Conservation (phyloP, 1,284 basidiomycete species). For the Malassezia sp. region DNA sequence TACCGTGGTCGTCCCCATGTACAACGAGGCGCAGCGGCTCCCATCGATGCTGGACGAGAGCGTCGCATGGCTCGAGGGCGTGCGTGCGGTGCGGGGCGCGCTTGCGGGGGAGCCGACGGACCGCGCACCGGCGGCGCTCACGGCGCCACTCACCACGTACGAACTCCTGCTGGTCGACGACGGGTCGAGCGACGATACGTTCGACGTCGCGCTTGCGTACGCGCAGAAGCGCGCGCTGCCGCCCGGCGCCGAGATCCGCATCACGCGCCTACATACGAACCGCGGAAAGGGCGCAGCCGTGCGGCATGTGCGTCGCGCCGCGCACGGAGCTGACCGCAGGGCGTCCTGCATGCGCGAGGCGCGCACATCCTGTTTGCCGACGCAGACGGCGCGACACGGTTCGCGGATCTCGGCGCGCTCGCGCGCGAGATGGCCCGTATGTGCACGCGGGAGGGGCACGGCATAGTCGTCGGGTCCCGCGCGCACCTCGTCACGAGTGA, state of each 20-base stretch:
- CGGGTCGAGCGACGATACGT: slow-evolving; percentile 68
- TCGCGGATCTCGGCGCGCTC: slow-evolving; percentile 64
- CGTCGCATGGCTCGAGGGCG: slow-evolving; percentile 50
- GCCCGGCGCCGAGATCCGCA: slow-evolving; percentile 54
- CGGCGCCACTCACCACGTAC: slow-evolving; percentile 20
- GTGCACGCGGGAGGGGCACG: slow-evolving; percentile 51
- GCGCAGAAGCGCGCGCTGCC: slow-evolving; percentile 53
- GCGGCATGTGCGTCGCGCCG: too few species aligned
- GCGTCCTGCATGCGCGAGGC: slow-evolving; percentile 59
- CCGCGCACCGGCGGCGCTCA: slow-evolving; percentile 3
- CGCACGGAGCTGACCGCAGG: too few species aligned
- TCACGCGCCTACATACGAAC: slow-evolving; percentile 67
- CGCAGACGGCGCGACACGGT: slow-evolving; percentile 79
- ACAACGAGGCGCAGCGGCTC: slow-evolving; percentile 72
- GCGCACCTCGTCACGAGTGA: slow-evolving; percentile 82
- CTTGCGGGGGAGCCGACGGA: slow-evolving; percentile 9
- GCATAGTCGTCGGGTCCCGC: slow-evolving; percentile 63
- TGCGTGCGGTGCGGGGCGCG: slow-evolving; percentile 5
- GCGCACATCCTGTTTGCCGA: slow-evolving; percentile 76
- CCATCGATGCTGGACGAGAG: slow-evolving; percentile 67
- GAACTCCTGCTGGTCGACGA: slow-evolving; percentile 84
- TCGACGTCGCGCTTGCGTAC: slow-evolving; percentile 57
- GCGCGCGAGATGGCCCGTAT: slow-evolving; percentile 56
- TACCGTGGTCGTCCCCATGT: slow-evolving; percentile 75
- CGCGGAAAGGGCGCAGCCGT: slow-evolving; percentile 86